These are phyloP conservation scores for Aspergillus ochraceus DNA, from an alignment of 2,329 filamentous ascomycete genomes.

Conservation along the genomic window DNA sequence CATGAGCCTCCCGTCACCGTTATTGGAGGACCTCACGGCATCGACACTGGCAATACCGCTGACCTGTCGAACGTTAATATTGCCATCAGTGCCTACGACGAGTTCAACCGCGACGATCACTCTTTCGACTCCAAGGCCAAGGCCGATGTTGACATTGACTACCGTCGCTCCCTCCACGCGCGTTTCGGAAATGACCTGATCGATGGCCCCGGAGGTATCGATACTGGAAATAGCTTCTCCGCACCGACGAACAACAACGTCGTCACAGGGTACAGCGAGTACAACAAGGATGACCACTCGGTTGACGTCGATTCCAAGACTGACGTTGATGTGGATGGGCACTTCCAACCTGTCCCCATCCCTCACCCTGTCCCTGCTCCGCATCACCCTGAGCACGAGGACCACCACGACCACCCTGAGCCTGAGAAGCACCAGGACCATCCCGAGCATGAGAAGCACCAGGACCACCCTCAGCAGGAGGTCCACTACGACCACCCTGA, in stretches of 20 bases:
- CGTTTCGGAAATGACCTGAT: not conserved
- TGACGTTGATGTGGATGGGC: not conserved
- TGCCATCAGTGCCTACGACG: not conserved
- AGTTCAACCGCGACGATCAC: not conserved
- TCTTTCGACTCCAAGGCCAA: not conserved
- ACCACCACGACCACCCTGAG: too few relatives aligned
- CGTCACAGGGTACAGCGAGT: not conserved
- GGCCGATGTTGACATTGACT: not conserved
- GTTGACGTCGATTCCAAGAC: not conserved
- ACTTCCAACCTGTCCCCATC: not conserved
- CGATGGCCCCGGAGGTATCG: slow-evolving; percentile 5
- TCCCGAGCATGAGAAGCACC: too few relatives aligned
- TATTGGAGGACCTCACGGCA: slow-evolving; percentile 11
- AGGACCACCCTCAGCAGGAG: too few relatives aligned
- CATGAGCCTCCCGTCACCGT: not conserved
- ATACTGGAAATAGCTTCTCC: slow-evolving; percentile 1
- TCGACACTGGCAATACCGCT: slow-evolving; percentile 13
- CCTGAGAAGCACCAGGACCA: too few relatives aligned
- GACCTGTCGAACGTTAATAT: slow-evolving; percentile 9
- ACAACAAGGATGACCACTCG: slow-evolving; percentile 12
- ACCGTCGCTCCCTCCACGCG: not conserved
- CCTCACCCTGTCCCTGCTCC: too few relatives aligned
- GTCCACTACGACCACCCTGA: too few relatives aligned
- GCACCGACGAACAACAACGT: not conserved
- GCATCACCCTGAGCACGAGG: too few relatives aligned